phyloP scores from a whole-genome alignment of 2,329 filamentous ascomycete species.

The Hypoxylon sp. region DNA sequence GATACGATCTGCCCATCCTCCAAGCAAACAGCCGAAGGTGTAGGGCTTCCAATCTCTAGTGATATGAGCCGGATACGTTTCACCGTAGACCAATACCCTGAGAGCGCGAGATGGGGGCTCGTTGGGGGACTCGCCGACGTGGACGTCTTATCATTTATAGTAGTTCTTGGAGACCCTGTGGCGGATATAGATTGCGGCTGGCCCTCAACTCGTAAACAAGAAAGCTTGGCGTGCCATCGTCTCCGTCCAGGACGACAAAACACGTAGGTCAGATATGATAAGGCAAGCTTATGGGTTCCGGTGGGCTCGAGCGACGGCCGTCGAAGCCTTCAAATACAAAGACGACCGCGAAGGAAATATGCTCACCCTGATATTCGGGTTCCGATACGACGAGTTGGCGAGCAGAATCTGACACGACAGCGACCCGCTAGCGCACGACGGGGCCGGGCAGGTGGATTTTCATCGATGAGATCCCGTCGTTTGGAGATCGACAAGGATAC shows the following conservation, averaged over 20 bases:
- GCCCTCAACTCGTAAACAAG: slow-evolving; percentile 28
- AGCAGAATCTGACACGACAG: slow-evolving; percentile 7
- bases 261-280: slow-evolving; percentile 27
- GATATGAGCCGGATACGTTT: slow-evolving; percentile 23
- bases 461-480: slow-evolving; percentile 35
- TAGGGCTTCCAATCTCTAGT: slow-evolving; percentile 17
- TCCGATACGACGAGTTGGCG: slow-evolving; percentile 8
- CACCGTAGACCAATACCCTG: slow-evolving; percentile 21
- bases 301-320: slow-evolving; percentile 8
- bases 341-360: neutral
- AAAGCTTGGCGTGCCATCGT: slow-evolving; percentile 36
- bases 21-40: neutral
- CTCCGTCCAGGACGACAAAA: slow-evolving; percentile 17
- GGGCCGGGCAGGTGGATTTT: slow-evolving; percentile 18
- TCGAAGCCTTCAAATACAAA: slow-evolving; percentile 10
- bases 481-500: slow-evolving; percentile 33
- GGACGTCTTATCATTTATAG: slow-evolving; percentile 33
- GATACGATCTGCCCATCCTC: neutral
- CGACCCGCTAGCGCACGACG: slow-evolving; percentile 14
- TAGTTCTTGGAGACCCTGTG: slow-evolving; percentile 8
- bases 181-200: slow-evolving; percentile 22
- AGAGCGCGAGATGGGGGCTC: slow-evolving; percentile 27
- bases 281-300: slow-evolving; percentile 14
- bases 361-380: slow-evolving; percentile 21
- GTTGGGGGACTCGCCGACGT: slow-evolving; percentile 13